Base-by-base conservation (phyloP, 2,329 filamentous ascomycete species). In the Gaeumannomyces tritici region DNA sequence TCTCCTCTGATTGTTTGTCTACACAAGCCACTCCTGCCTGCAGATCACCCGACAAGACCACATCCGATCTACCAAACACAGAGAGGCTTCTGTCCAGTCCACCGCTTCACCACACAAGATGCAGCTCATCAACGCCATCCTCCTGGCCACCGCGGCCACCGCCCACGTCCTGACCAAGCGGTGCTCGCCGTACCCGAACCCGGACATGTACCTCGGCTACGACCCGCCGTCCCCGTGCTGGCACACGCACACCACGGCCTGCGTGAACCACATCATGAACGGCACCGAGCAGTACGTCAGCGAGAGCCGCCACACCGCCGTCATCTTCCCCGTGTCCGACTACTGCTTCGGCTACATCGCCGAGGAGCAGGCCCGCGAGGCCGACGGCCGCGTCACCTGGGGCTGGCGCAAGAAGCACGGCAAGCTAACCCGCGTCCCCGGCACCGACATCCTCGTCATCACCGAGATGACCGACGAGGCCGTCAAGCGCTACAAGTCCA, bases 151-250 rank as follows among this genome's bases (percentile, higher is more conserved):
- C 11, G 33, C 47, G 12, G 58, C 35, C 58, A 28, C 58, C 15
- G 42, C 13, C 3, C 24, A 26, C 55, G 12, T 7, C 12, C 56
- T 73, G 70, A 59, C 68, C 66, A 70, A 68, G 61, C 66, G 69
- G 42, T 71, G 69, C 69, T 64, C 67, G 5, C 35, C 21, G 55
- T 67, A 71, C 62, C 63, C 65, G 55, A 68, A 71, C 62, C 63
- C 65, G 2, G 68, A 67, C 12, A 62, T 65, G 31, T 57, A 64
- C 3, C 42, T 59, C 24, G 69, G 69, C 55, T 69, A 68, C 63
- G 61, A 65, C 21, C 69, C 69, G 2, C 68, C 69, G 3, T 68
- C 68, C 0, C 67, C 69, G 1, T 71, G 69, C 67, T 71, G 69
- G 69, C 69, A 69, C 55, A 64, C 63, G 12, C 65, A 66, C 61